phyloP scores from a whole-genome alignment of 768 basidiomycete genomes.

The Leccinellum luteum region DNA sequence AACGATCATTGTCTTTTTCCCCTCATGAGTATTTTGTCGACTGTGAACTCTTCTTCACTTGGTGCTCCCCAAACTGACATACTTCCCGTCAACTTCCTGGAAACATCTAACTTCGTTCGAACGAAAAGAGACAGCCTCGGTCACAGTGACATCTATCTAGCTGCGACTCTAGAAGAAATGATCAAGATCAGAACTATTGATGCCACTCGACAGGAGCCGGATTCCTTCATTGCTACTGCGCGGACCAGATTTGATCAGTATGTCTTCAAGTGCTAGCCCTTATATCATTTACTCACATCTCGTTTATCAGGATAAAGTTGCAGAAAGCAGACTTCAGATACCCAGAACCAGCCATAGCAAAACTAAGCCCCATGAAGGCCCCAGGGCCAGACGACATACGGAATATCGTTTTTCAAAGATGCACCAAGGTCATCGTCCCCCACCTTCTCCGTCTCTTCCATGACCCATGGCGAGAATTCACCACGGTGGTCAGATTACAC shows the following conservation, averaged over 20 bases:
- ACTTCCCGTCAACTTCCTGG: not conserved
- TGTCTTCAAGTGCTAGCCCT: not conserved
- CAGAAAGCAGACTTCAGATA: not conserved
- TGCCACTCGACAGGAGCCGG: not conserved
- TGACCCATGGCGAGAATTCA: not conserved
- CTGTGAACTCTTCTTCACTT: not conserved
- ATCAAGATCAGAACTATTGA: not conserved
- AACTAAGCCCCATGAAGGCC: not conserved
- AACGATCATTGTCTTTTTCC: not conserved
- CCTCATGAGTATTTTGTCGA: not conserved
- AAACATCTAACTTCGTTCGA: not conserved
- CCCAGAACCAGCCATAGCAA: rapidly evolving
- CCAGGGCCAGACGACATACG: not conserved
- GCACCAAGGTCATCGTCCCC: not conserved
- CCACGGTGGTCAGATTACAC: not conserved
- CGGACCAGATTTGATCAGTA: conserved; percentile 4
- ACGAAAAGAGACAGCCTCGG: not conserved
- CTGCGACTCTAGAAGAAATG: conserved; percentile 9
- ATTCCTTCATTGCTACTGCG: not conserved
- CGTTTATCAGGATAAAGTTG: no score
- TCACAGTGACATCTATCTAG: not conserved
- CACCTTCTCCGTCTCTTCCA: not conserved
- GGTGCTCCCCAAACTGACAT: not conserved
- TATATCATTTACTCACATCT: no score
- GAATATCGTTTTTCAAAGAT: not conserved